Evolutionary conservation across 345 rosid genomes (phyloP).

Genomic region (Hibiscus mutabilis): DNA sequence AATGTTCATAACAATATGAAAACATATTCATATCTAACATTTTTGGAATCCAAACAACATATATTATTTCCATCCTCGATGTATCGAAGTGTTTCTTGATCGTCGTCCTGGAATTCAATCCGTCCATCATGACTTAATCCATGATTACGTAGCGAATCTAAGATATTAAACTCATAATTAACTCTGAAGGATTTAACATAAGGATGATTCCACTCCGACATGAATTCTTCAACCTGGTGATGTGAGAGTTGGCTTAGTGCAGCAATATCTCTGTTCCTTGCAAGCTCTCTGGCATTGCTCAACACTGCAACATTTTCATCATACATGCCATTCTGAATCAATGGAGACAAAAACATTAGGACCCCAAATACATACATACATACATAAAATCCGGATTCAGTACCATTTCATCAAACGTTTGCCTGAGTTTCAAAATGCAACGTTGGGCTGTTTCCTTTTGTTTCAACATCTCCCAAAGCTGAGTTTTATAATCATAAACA

Average conservation of each 20-base stretch:
- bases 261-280: neutral
- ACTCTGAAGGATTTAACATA: neutral
- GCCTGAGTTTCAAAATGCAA: neutral
- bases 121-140: neutral
- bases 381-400: neutral
- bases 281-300: slow-evolving; percentile 1
- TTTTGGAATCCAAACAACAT: too few species aligned
- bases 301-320: neutral
- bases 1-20: too few species aligned
- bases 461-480: neutral
- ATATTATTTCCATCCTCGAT: neutral
- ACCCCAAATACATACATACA: neutral
- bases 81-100: neutral
- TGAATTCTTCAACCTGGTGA: neutral
- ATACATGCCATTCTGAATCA: neutral
- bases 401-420: neutral
- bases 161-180: neutral
- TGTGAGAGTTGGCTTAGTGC: neutral
- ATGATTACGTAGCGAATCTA: neutral
- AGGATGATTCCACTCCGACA: neutral
- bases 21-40: too few species aligned
- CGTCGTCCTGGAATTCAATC: neutral
- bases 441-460: neutral
- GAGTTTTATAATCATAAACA: neutral
- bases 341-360: neutral